Base-by-base conservation (phyloP, 345 rosid genomes). In the Populus pruinosa region DNA sequence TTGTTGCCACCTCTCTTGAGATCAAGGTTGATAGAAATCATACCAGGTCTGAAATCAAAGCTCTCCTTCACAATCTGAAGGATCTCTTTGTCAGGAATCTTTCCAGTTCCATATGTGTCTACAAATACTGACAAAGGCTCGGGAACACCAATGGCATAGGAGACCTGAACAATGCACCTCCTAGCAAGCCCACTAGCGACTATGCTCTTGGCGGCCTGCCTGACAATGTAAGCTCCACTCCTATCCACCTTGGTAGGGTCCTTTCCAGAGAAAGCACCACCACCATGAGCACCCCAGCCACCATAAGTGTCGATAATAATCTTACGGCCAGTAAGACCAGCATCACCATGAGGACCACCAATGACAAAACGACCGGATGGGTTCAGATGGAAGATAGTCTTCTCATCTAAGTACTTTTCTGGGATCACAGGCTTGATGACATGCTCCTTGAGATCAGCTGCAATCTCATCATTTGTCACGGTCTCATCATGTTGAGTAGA, bases 11-110 rank as follows among this genome's bases (percentile, higher is more conserved):
- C 97, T 76, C 94, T 88, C 82, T 89, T 90, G 75, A 93, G 91
- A 76, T 93, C 96, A 64, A 93, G 87, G 80, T 91, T 86, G 76
- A 86, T 91, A 61, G 92, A 83, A 74, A 93, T 93, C 97, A 91
- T 91, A 17, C 96, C 94, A 41, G 97, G 97, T 88, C 96, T 90
- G 83, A 93, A 93, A 80, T 93, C 94, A 47, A 93, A 93, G 78
- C 61, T 89, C 87, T 93, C 91, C 88, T 93, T 93, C 74, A 93
- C 93, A 35, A 91, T 93, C 86, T 89, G 80, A 71, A 93, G 96
- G 69, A 93, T 91, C 79, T 93, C 97, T 86, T 89, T 90, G 84
- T 93, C 93, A 5, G 92, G 89, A 68, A 93, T 91, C 84, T 85
- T 90, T 71, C 97, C 96, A 5, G 89, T 90, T 0, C 89, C 84